Conservation (phyloP, 768 basidiomycete species). For the Termitomyces sp. region DNA sequence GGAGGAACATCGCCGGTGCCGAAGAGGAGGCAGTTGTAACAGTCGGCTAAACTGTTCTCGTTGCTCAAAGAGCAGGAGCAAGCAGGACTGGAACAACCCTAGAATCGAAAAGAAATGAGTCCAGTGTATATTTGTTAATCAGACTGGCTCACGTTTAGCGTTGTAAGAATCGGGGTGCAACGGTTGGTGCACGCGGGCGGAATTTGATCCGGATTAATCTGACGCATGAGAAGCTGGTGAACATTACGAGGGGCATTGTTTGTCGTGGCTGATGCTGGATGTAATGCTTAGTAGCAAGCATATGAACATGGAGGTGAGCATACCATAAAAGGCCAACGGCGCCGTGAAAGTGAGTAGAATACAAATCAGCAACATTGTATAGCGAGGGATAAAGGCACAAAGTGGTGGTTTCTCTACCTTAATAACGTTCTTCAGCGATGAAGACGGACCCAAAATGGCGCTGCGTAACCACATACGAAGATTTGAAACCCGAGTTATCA, state of each 20-base stretch:
- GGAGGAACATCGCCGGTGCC: background rate
- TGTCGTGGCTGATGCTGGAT: background rate
- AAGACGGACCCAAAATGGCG: too few species aligned
- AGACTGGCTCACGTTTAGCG: background rate
- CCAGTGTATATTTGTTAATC: too few species aligned
- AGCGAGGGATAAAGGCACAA: background rate
- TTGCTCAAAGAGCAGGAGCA: constrained; percentile 1
- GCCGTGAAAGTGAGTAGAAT: background rate
- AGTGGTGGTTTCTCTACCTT: background rate
- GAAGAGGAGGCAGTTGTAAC: constrained; percentile 7
- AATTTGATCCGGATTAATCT: constrained; percentile 3
- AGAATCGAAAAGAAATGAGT: background rate
- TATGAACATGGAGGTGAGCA: background rate
- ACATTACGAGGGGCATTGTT: background rate
- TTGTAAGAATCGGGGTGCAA: background rate
- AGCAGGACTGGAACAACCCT: background rate
- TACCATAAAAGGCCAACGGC: background rate
- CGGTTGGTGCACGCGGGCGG: background rate
- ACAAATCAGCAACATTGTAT: background rate
- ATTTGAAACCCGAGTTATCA: background rate
- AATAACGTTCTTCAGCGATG: background rate
- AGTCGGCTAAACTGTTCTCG: constrained; percentile 1
- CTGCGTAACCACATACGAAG: background rate
- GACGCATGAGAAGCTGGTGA: constrained; percentile 6
- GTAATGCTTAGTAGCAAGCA: background rate